Percentiles rank a stretch among this genome's conserved stretches.
Evolutionary conservation across 2,329 filamentous ascomycete species (phyloP).

Genomic region (Diaporthe sp.): DNA sequence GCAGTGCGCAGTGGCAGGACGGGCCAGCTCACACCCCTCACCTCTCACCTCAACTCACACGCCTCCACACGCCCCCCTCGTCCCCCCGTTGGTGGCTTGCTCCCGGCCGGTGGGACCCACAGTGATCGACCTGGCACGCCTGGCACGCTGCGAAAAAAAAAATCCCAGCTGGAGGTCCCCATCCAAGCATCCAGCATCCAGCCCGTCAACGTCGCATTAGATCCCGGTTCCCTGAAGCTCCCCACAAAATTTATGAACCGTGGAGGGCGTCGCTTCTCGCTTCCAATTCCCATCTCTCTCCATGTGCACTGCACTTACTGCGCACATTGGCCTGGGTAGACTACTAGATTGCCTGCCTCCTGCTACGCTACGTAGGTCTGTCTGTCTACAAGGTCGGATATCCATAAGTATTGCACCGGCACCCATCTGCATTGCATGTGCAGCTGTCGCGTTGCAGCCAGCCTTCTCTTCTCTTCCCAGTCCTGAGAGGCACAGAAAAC

Average conservation of each 20-base stretch:
- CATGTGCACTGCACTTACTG: slow-evolving; percentile 1
- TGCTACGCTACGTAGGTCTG: slow-evolving; percentile 1
- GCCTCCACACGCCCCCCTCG: neutral
- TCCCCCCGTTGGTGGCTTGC: slow-evolving; percentile 20
- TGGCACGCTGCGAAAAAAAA: neutral
- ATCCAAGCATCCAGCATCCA: neutral
- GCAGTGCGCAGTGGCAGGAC: slow-evolving; percentile 9
- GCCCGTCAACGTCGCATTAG: slow-evolving; percentile 21
- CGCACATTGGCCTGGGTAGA: slow-evolving; percentile 2
- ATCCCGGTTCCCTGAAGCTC: slow-evolving; percentile 29
- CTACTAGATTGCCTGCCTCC: neutral
- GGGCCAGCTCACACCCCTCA: slow-evolving; percentile 12
- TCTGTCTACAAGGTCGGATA: slow-evolving; percentile 3
- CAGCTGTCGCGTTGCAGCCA: slow-evolving; percentile 22
- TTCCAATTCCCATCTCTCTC: slow-evolving; percentile 16
- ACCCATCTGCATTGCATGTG: slow-evolving; percentile 27
- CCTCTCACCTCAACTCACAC: neutral
- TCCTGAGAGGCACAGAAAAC: neutral
- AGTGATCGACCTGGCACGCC: slow-evolving; percentile 12
- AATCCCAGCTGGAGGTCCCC: neutral
- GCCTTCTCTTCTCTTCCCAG: slow-evolving; percentile 5
- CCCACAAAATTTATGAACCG: slow-evolving; percentile 28
- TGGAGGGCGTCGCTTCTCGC: slow-evolving; percentile 14
- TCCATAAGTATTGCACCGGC: slow-evolving; percentile 13
- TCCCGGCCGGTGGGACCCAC: slow-evolving; percentile 16